Base-by-base conservation (phyloP, 2,329 filamentous ascomycete species). In the Colletotrichum lini region DNA sequence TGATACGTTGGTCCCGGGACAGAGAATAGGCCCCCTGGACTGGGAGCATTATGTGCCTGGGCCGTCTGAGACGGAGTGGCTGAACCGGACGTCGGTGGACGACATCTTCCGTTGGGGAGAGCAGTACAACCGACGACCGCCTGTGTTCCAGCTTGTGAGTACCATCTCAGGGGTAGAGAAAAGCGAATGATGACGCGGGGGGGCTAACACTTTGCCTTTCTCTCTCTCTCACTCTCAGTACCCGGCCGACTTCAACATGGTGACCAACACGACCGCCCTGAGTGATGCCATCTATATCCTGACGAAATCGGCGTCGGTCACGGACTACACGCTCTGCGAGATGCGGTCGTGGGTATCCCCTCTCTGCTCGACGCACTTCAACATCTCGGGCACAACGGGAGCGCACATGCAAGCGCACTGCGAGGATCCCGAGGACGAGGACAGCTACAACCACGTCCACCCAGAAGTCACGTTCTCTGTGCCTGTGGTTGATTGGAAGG, bases 81-180 rank as follows among this genome's bases (percentile, higher is more conserved):
- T 87, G 1, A 91, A 91, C 72, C 78, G 79, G 13, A 93, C 90
- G 0, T 86, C 82, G 0, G 88, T 94, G 0, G 92, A 95, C 75
- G 87, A 93, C 3, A 81, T 95, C 1, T 96, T 96, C 75, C 84
- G 84, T 12, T 95, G 92, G 89, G 90, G 90, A 0, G 76, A 83
- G 1, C 79, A 85, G 42, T 85, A 89, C 63, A 72, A 78, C 0
- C 83, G 90, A 49, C 80, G 82, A 0, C 87, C 88, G 8, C 90
- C 87, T 0, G 84, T 87, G 7, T 91, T 89, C 73, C 81, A 76
- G 67, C 77, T 84, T 59, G 85, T 81, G 80, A 79, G 79, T 83
- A 70, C 1, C 23, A 1, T 6, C 8, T 50, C 78, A 78, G 53
- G 12, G 30, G 5, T 10, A 16, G 10, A 21, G n/a, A 21, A 4